Evolutionary conservation across 1,284 basidiomycete genomes (phyloP).

Genomic region (Hemileia vastatrix): DNA sequence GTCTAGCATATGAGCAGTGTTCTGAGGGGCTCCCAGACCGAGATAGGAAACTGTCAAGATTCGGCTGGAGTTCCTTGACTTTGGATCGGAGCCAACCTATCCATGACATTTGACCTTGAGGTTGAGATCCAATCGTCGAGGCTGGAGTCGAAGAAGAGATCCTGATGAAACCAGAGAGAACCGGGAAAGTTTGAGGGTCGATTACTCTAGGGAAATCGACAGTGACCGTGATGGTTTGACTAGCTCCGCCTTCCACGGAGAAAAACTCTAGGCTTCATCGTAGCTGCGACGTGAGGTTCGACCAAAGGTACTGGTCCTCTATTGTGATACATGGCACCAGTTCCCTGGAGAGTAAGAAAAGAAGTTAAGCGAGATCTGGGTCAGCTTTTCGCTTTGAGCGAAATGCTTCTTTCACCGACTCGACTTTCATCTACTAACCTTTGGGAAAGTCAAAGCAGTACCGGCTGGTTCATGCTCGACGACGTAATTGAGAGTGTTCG

Average conservation of each 20-base stretch:
- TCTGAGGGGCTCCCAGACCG: conserved; percentile 3
- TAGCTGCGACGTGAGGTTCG: conserved; percentile 1
- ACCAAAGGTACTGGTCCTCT: conserved; percentile 10
- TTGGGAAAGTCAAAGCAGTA: conserved; percentile 11
- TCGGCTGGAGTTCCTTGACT: conserved; percentile 1
- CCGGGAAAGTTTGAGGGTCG: conserved; percentile 10
- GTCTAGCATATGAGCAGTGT: conserved; percentile 8
- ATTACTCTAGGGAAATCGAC: conserved; percentile 1
- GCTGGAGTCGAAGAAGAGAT: not conserved
- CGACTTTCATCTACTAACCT: no score
- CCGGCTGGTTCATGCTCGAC: conserved; percentile 21
- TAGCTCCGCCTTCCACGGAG: conserved; percentile 5
- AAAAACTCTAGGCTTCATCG: conserved; percentile 4
- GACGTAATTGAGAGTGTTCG: conserved; percentile 1
- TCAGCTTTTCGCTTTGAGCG: no score
- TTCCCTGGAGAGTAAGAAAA: conserved; percentile 2
- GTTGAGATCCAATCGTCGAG: not conserved
- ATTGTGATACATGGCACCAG: conserved; percentile 1
- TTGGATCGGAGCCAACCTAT: not conserved
- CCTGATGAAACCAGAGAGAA: conserved; percentile 13
- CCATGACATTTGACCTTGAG: not conserved
- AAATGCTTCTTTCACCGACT: no score
- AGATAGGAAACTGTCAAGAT: conserved; percentile 13
- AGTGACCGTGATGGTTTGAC: conserved; percentile 2
- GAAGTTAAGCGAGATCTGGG: not conserved